Base-by-base conservation (phyloP, 228 moss, liverwort and hornwort species). In the Sphagnum magellanicum region DNA sequence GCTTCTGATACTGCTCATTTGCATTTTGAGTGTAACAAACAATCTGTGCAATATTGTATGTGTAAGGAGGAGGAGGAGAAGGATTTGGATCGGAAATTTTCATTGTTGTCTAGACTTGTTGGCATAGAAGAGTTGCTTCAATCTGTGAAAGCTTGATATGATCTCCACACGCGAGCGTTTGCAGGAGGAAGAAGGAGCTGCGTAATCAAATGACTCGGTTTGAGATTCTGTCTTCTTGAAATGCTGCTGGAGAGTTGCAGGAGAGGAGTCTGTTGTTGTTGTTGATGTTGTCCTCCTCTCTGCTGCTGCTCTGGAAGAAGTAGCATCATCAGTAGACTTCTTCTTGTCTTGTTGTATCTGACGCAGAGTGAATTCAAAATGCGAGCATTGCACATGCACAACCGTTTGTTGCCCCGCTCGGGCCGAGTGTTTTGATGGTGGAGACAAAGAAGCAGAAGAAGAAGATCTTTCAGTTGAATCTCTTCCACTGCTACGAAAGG, bases 281-380 rank as follows among this genome's bases (percentile, higher is more conserved):
- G 61, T 91, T 84, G 69, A 91, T 75, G 67, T 91, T 77, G 0
- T 71, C 83, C 5, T 83, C 73, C 66, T 32, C 32, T 32, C 32
- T 32, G 32, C 32, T 32, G 32, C 89, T 83, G 67, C 70, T 72
- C 69, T 87, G 89, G 61, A 74, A 74, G 79, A 90, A 90, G 80
- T 93, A 90, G 53, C 76, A 32, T 32, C 32, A 32, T 32, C 32
- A 32, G 32, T 32, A 32, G 32, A 32, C 63, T 6, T 32, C 32
- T 32, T 32, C 32, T 32, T 32, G 32, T 93, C 63, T 32, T 90
- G 88, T 78, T 84, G 84, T 50, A 75, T 84, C 55, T 93, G 90
- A 53, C 88, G 77, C 73, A 93, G 84, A 63, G 90, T 89, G 66
- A 93, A 90, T 79, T 93, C 90, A 16, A 93, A 93, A 53, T 88